Evolutionary conservation across 1,284 basidiomycete genomes (phyloP).

Genomic region (Crocinoboletus sp.): DNA sequence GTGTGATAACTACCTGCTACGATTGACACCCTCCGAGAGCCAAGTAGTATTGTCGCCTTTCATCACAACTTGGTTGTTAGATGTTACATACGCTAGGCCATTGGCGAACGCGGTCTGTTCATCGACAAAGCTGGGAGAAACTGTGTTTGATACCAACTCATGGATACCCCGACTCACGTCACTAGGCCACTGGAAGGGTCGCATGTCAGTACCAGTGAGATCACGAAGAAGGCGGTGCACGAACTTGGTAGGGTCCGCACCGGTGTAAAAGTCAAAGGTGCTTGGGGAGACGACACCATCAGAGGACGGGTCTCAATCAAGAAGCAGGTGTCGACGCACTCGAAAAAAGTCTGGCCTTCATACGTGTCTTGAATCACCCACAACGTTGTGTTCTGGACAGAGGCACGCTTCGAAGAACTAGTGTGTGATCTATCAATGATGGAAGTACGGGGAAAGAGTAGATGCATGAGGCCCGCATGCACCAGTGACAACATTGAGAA

Average conservation of each 20-base stretch:
- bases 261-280: constrained; percentile 55
- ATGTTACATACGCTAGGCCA: constrained; percentile 49
- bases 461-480: constrained; percentile 13
- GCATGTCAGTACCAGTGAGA: constrained; percentile 12
- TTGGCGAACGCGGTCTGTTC: constrained; percentile 42
- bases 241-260: constrained; percentile 58
- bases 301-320: constrained; percentile 6
- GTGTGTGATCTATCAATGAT: not conserved
- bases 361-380: constrained; percentile 56
- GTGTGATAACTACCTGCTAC: constrained; percentile 50
- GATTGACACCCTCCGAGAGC: constrained; percentile 46
- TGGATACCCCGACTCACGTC: constrained; percentile 39
- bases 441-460: constrained; percentile 3
- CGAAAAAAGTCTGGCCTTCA: constrained; percentile 48
- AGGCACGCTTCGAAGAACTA: constrained; percentile 23
- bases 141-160: constrained; percentile 1
- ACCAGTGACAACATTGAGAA: constrained; percentile 11
- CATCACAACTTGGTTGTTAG: constrained; percentile 62
- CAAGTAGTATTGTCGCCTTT: constrained; percentile 62
- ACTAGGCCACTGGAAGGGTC: constrained; percentile 50
- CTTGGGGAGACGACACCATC: constrained; percentile 32
- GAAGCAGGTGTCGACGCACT: constrained; percentile 37
- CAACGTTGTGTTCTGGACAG: constrained; percentile 45
- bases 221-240: constrained; percentile 1
- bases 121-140: constrained; percentile 47